Evolutionary conservation across 257 asterid genomes (phyloP).

Genomic region (Solanum stenotomum): DNA sequence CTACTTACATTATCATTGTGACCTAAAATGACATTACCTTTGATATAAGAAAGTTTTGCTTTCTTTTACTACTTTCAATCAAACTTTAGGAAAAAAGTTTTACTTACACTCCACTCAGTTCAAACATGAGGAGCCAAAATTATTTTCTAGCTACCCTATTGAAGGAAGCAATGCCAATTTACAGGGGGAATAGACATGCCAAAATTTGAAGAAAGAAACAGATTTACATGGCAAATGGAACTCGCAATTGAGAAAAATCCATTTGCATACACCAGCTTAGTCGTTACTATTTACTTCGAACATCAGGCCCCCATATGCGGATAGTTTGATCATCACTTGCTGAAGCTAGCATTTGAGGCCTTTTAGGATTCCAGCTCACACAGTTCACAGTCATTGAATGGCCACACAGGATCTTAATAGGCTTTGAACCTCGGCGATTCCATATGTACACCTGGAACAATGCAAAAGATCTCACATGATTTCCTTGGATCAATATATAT

Average conservation of each 20-base stretch:
- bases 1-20: background rate
- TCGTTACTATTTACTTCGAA: constrained; percentile 12
- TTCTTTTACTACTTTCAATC: background rate
- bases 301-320: constrained; percentile 86
- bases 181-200: background rate
- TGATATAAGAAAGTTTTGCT: background rate
- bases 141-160: background rate
- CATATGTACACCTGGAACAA: constrained; percentile 71
- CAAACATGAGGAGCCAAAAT: background rate
- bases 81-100: background rate
- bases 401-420: constrained; percentile 69
- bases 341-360: constrained; percentile 73
- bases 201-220: background rate
- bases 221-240: background rate
- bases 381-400: constrained; percentile 76
- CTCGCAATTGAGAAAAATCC: background rate
- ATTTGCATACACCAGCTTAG: background rate
- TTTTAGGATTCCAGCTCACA: constrained; percentile 83
- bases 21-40: background rate
- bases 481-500: background rate
- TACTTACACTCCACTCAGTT: background rate
- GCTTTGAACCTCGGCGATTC: constrained; percentile 48
- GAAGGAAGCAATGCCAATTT: background rate
- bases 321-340: constrained; percentile 87
- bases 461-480: background rate